Conservation (phyloP, 2,329 filamentous ascomycete genomes). For the Neopestalotiopsis rosae region DNA sequence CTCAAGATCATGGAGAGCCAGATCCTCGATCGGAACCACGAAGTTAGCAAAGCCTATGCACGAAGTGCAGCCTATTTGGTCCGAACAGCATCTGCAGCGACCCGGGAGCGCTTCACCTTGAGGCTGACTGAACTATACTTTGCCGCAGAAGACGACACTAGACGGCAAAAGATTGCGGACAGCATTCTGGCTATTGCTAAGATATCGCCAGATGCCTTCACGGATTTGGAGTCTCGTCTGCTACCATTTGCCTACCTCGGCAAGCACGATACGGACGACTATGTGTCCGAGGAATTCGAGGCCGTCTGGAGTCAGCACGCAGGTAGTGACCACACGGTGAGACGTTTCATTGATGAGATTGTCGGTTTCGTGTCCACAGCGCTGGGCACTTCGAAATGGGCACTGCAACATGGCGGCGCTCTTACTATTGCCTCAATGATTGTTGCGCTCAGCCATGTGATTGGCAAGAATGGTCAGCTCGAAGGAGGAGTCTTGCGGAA, state of each 20-base stretch:
- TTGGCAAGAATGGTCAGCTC: constrained; percentile 62
- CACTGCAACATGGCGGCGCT: constrained; percentile 86
- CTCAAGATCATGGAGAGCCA: constrained; percentile 80
- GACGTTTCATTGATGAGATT: constrained; percentile 86
- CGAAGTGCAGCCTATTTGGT: constrained; percentile 85
- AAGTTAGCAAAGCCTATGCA: constrained; percentile 89
- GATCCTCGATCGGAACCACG: constrained; percentile 89
- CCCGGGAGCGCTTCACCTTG: constrained; percentile 56
- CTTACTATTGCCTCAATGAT: constrained; percentile 79
- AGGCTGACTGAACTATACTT: constrained; percentile 77
- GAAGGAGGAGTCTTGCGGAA: constrained; percentile 62
- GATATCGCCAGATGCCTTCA: constrained; percentile 87
- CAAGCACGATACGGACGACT: constrained; percentile 83
- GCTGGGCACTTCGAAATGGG: constrained; percentile 84
- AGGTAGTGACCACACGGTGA: constrained; percentile 80
- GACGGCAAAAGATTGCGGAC: constrained; percentile 79
- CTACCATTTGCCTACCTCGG: constrained; percentile 89
- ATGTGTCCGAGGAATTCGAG: constrained; percentile 78
- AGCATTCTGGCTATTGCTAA: constrained; percentile 85
- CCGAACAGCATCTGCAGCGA: constrained; percentile 56
- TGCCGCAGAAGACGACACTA: constrained; percentile 75
- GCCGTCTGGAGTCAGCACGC: constrained; percentile 92
- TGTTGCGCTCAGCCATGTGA: constrained; percentile 65
- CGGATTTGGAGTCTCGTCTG: constrained; percentile 73
- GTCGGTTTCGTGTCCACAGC: constrained; percentile 68